phyloP scores from a whole-genome alignment of 148 eudicot species.

The Rhododendron ferrugineum region DNA sequence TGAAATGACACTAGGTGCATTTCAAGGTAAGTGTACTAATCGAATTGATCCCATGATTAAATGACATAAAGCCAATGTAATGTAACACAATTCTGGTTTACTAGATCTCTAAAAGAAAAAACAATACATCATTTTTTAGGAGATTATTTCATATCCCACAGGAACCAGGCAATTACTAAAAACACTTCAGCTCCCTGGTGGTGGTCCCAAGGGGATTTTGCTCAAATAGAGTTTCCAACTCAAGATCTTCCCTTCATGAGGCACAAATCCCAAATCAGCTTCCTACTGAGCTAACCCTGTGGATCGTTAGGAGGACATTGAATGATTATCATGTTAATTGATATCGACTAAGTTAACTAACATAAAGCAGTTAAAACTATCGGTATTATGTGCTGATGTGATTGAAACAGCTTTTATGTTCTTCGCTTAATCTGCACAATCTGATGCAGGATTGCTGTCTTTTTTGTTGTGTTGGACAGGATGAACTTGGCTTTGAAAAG shows the following conservation, averaged over 20 bases:
- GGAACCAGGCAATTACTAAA: neutral
- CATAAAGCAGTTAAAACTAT: neutral
- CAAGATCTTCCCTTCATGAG: neutral
- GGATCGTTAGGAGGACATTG: neutral
- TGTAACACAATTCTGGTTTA: neutral
- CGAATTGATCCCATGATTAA: neutral
- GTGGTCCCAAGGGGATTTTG: neutral
- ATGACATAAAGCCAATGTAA: neutral
- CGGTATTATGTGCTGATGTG: neutral
- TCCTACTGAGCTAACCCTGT: neutral
- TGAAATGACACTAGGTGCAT: neutral
- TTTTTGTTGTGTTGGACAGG: constrained; percentile 22
- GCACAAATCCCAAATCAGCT: neutral
- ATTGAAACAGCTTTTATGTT: constrained; percentile 1
- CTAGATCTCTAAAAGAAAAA: neutral
- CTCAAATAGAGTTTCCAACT: neutral
- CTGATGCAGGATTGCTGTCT: constrained; percentile 6
- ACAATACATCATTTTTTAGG: neutral
- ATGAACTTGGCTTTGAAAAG: constrained; percentile 17
- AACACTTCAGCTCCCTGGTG: neutral
- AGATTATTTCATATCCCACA: neutral
- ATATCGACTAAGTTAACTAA: neutral
- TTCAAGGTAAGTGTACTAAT: neutral
- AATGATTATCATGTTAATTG: neutral
- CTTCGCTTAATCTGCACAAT: neutral